Percentiles rank a stretch among this genome's conserved stretches.
Conservation (phyloP, 192 early-diverging fungal species). For the Umbelopsis isabellina region DNA sequence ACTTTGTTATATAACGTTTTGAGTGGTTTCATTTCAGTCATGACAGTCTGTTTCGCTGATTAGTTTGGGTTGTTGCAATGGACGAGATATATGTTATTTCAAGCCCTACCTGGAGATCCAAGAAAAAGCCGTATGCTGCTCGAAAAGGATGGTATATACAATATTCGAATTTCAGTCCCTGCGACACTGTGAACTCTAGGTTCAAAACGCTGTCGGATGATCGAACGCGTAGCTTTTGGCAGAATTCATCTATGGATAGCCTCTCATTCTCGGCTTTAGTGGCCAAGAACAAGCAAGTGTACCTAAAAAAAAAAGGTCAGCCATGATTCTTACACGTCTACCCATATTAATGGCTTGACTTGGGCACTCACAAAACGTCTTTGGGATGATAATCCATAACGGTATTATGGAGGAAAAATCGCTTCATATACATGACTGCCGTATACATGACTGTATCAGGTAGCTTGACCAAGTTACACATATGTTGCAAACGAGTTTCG, state of each 20-base stretch:
- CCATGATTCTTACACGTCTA: neutral
- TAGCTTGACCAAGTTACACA: constrained; percentile 48
- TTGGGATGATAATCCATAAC: constrained; percentile 84
- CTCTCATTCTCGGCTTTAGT: constrained; percentile 76
- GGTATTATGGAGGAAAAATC: constrained; percentile 79
- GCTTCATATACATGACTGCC: constrained; percentile 79
- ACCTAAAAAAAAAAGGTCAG: constrained; percentile 28
- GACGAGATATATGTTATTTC: neutral
- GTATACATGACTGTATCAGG: constrained; percentile 62
- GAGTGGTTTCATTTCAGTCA: constrained; percentile 45
- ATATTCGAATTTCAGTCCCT: constrained; percentile 77
- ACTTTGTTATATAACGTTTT: constrained; percentile 60
- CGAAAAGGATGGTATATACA: constrained; percentile 75
- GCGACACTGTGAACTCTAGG: constrained; percentile 69
- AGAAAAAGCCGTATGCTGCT: constrained; percentile 68
- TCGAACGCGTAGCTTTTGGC: constrained; percentile 49
- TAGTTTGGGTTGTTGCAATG: constrained; percentile 25
- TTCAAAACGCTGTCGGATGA: constrained; percentile 57
- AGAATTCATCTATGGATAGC: constrained; percentile 76
- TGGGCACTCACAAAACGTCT: constrained; percentile 59
- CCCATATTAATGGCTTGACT: neutral
- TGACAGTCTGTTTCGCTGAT: constrained; percentile 34
- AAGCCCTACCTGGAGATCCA: constrained; percentile 66
- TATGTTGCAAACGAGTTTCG: constrained; percentile 49
- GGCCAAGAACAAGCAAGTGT: constrained; percentile 77